Percentiles rank a stretch among this genome's conserved stretches.
Conservation (phyloP, 78 protist species). For the Dictyostelium citrinum region DNA sequence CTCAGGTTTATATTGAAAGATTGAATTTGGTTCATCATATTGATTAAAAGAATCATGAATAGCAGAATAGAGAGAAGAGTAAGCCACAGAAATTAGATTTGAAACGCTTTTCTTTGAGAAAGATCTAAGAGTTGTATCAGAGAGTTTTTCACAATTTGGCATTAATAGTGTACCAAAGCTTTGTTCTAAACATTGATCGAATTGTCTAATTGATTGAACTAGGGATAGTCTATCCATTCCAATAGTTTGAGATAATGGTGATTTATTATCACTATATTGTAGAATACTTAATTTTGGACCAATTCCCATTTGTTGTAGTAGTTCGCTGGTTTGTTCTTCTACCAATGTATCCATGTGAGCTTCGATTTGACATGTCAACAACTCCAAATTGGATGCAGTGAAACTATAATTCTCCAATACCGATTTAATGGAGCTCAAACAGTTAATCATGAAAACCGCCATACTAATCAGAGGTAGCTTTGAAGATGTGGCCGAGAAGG, state of each 20-base stretch:
- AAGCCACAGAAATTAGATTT: conserved; percentile 27
- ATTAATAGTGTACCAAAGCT: conserved; percentile 26
- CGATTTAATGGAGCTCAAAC: conserved; percentile 7
- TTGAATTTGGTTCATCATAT: conserved; percentile 53
- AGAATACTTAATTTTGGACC: conserved; percentile 42
- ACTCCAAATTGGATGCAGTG: conserved; percentile 20
- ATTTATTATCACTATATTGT: conserved; percentile 19
- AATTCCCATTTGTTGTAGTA: conserved; percentile 12
- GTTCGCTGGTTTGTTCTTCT: conserved; percentile 61
- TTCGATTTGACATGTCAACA: conserved; percentile 30
- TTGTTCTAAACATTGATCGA: conserved; percentile 26
- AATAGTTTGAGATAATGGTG: conserved; percentile 32
- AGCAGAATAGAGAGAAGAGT: conserved; percentile 36
- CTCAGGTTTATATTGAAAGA: conserved; percentile 71
- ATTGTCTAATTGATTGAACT: conserved; percentile 24
- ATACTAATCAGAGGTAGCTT: conserved; percentile 30
- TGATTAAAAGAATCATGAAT: conserved; percentile 60
- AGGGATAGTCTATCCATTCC: conserved; percentile 63
- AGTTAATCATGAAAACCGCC: conserved; percentile 73
- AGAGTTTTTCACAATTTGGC: conserved; percentile 17
- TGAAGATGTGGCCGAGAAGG: conserved; percentile 24
- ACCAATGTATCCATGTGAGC: conserved; percentile 80
- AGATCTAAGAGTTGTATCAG: not conserved
- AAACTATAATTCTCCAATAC: not conserved
- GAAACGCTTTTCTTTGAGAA: conserved; percentile 13